phyloP scores from a whole-genome alignment of 2,329 filamentous ascomycete genomes.

The Aspergillus ochraceoroseus region DNA sequence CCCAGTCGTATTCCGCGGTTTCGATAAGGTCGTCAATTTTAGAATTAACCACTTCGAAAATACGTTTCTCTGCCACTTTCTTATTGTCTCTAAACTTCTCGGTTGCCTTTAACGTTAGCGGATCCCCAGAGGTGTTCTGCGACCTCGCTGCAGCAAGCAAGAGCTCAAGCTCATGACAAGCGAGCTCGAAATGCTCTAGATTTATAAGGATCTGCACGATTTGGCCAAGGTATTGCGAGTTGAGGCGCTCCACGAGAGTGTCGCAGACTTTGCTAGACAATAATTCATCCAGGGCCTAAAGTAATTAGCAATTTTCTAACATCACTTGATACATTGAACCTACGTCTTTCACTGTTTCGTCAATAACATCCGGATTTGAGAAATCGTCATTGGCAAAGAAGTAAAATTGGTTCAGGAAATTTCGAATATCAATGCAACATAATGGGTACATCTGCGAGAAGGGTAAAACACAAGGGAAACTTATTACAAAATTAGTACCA shows the following conservation, averaged over 20 bases:
- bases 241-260: slow-evolving; percentile 78
- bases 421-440: slow-evolving; percentile 95
- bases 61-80: slow-evolving; percentile 93
- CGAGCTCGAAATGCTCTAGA: slow-evolving; percentile 90
- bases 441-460: slow-evolving; percentile 99
- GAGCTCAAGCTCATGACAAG: slow-evolving; percentile 82
- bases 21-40: slow-evolving; percentile 98
- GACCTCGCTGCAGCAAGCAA: slow-evolving; percentile 80
- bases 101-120: slow-evolving; percentile 74
- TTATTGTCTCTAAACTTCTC: slow-evolving; percentile 83
- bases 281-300: slow-evolving; percentile 84
- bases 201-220: slow-evolving; percentile 99
- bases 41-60: slow-evolving; percentile 96
- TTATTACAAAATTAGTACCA: slow-evolving; percentile 32
- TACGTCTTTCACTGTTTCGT: slow-evolving; percentile 79
- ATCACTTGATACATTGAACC: slow-evolving; percentile 10
- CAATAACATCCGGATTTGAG: slow-evolving; percentile 80
- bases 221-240: slow-evolving; percentile 90
- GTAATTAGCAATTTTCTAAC: slow-evolving; percentile 15
- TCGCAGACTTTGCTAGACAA: slow-evolving; percentile 88
- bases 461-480: slow-evolving; percentile 89
- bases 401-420: slow-evolving; percentile 97
- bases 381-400: slow-evolving; percentile 97
- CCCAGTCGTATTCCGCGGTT: slow-evolving; percentile 95
- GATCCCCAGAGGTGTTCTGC: slow-evolving; percentile 70